phyloP scores from a whole-genome alignment of 2,329 filamentous ascomycete genomes.

The Scortechinia acanthostroma region DNA sequence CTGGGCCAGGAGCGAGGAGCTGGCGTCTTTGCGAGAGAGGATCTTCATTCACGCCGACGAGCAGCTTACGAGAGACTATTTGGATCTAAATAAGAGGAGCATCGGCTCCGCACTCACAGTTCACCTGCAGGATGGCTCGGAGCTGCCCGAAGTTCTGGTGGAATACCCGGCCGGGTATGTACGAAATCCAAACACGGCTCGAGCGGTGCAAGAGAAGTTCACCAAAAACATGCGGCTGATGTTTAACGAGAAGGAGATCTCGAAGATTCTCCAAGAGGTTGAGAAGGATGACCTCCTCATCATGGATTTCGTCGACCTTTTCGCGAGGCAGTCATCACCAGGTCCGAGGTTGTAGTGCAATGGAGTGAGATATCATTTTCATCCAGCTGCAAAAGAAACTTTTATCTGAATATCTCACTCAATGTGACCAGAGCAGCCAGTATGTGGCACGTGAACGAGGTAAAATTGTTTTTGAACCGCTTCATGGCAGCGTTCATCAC shows the following conservation, averaged over 20 bases:
- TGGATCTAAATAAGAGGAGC: constrained; percentile 14
- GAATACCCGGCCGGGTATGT: constrained; percentile 23
- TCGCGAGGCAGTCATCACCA: too few species aligned
- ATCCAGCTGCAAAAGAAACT: too few species aligned
- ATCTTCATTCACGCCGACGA: constrained; percentile 14
- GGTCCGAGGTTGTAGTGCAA: too few species aligned
- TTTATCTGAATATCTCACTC: too few species aligned
- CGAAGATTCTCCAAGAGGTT: background rate
- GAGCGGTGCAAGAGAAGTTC: constrained; percentile 10
- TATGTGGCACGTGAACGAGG: too few species aligned
- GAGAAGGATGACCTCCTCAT: background rate
- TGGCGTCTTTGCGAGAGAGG: constrained; percentile 14
- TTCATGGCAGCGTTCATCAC: too few species aligned
- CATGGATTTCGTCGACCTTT: background rate
- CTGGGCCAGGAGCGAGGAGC: constrained; percentile 10
- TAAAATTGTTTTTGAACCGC: too few species aligned
- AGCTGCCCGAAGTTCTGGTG: constrained; percentile 16
- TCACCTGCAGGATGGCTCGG: constrained; percentile 10
- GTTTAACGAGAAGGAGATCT: background rate
- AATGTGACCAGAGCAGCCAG: too few species aligned
- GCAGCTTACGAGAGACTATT: constrained; percentile 18
- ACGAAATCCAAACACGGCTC: constrained; percentile 8
- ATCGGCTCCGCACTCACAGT: constrained; percentile 15
- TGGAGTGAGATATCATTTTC: too few species aligned
- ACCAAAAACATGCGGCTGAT: constrained; percentile 9